A percentile compares a stretch with the other conserved stretches of the same genome.
These are phyloP conservation scores for Globisporangium nunn DNA, from an alignment of 352 stramenopile species.

Conservation along the genomic window DNA sequence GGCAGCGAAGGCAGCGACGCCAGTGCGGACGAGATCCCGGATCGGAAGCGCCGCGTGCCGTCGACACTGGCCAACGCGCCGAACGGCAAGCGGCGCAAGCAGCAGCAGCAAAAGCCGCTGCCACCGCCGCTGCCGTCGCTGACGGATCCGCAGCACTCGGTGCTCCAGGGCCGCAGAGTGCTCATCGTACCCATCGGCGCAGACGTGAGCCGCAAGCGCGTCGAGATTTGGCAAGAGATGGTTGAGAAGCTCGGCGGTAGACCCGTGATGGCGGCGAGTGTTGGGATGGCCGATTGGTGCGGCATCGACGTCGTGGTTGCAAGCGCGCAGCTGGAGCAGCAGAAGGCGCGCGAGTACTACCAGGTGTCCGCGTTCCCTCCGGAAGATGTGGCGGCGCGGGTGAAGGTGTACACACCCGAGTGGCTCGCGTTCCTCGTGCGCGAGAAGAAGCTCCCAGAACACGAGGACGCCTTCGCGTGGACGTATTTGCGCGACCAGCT, in stretches of 20 bases:
- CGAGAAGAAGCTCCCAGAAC: slow-evolving; percentile 28
- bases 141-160: background rate
- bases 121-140: too few species aligned
- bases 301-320: slow-evolving; percentile 38
- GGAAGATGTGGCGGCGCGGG: slow-evolving; percentile 3
- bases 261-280: background rate
- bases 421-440: slow-evolving; percentile 54
- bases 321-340: slow-evolving; percentile 33
- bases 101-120: slow-evolving; percentile 11
- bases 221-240: slow-evolving; percentile 59
- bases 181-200: slow-evolving; percentile 46
- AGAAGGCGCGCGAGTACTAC: slow-evolving; percentile 26
- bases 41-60: slow-evolving; percentile 7
- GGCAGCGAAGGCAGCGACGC: background rate
- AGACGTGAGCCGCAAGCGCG: slow-evolving; percentile 59
- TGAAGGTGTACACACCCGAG: slow-evolving; percentile 46
- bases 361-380: slow-evolving; percentile 26
- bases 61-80: background rate
- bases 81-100: background rate
- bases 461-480: slow-evolving; percentile 29
- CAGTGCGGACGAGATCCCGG: background rate
- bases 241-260: slow-evolving; percentile 42
- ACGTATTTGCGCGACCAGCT: slow-evolving; percentile 20
- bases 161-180: slow-evolving; percentile 29
- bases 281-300: slow-evolving; percentile 27